Conservation (phyloP, 2,329 filamentous ascomycete species). For the Neophaeococcomyces mojaviensis region DNA sequence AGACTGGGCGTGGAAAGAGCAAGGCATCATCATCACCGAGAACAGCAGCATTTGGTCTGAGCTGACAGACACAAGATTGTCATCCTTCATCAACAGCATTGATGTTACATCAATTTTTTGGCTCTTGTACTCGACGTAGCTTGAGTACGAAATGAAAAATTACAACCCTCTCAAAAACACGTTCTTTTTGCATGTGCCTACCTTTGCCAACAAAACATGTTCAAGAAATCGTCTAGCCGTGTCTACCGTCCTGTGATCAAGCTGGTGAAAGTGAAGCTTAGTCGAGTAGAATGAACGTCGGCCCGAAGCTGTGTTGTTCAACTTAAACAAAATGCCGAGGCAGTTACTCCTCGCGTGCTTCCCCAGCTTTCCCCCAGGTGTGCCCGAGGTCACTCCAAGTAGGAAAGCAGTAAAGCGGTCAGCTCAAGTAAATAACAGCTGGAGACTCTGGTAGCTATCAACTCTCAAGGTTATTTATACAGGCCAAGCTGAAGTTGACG, state of each 20-base stretch:
- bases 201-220: no score
- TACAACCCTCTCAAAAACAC: slow-evolving; percentile 17
- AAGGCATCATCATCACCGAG: slow-evolving; percentile 4
- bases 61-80: slow-evolving; percentile 4
- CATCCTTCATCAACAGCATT: not conserved
- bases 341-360: no score
- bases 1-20: slow-evolving; percentile 5
- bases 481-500: no score
- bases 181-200: not conserved
- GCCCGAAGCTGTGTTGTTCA: no score
- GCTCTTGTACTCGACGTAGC: slow-evolving; percentile 7
- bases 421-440: no score
- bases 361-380: no score
- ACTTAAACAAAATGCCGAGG: no score
- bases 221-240: no score
- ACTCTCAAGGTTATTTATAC: not conserved
- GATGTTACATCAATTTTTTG: slow-evolving; percentile 10
- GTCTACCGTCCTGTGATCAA: no score
- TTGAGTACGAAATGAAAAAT: slow-evolving; percentile 20
- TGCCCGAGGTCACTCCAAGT: no score
- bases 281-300: no score
- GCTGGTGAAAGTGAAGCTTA: no score
- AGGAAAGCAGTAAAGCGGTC: not conserved
- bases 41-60: slow-evolving; percentile 16
- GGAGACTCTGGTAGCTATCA: not conserved